A percentile compares a stretch with the other conserved stretches of the same genome.
Evolutionary conservation across 768 basidiomycete species (phyloP).

Genomic region (Cantharellus anzutake): DNA sequence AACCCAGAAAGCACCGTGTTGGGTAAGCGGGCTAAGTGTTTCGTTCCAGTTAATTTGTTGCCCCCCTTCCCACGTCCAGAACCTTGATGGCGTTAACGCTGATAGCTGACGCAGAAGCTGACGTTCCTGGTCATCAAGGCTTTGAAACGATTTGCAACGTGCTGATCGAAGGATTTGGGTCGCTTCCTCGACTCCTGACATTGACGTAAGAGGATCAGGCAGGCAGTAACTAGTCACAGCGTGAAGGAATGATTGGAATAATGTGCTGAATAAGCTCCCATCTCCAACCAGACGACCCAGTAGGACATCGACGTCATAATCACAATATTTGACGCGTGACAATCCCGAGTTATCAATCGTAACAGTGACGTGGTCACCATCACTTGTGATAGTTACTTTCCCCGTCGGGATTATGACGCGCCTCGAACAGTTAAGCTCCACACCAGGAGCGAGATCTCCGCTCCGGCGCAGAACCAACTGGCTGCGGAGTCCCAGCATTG

Average conservation of each 20-base stretch:
- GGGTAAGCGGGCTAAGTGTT: neutral
- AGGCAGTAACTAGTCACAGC: conserved; percentile 25
- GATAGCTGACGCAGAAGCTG: conserved; percentile 19
- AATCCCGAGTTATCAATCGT: conserved; percentile 5
- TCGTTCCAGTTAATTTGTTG: conserved; percentile 15
- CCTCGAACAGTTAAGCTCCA: neutral
- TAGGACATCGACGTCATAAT: conserved; percentile 16
- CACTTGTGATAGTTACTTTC: conserved; percentile 5
- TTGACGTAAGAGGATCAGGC: conserved; percentile 25
- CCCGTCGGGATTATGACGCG: conserved; percentile 20
- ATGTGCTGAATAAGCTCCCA: conserved; percentile 13
- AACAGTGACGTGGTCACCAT: conserved; percentile 11
- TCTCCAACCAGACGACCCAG: conserved; percentile 17
- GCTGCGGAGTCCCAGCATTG: conserved; percentile 25
- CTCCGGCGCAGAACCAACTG: conserved; percentile 20
- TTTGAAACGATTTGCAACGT: conserved; percentile 23
- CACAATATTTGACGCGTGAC: conserved; percentile 14
- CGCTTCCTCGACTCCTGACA: conserved; percentile 28
- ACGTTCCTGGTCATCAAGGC: conserved; percentile 11
- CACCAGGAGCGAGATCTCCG: neutral
- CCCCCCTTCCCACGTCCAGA: too few relatives aligned
- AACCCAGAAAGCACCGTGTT: neutral
- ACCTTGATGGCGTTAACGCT: conserved; percentile 20
- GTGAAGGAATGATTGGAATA: conserved; percentile 27
- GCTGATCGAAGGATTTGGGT: conserved; percentile 22